phyloP scores from a whole-genome alignment of 2,329 filamentous ascomycete genomes.

The Cercospora zeae-maydis region DNA sequence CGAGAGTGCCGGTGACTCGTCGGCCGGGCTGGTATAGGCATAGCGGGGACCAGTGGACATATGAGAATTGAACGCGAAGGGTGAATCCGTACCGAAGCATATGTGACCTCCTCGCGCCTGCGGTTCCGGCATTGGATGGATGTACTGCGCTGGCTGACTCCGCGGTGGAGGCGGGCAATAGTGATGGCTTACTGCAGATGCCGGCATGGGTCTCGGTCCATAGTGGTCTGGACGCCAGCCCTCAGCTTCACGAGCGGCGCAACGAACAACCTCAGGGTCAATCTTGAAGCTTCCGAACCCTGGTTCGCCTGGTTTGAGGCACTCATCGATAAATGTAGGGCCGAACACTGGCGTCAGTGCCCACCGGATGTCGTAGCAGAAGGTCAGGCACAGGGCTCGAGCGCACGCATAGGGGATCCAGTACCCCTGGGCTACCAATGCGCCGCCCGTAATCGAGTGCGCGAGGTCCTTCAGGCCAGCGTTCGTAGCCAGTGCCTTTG shows the following conservation, averaged over 20 bases:
- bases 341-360: slow-evolving; percentile 91
- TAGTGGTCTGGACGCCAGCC: slow-evolving; percentile 31
- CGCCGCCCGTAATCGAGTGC: slow-evolving; percentile 90
- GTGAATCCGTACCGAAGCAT: slow-evolving; percentile 29
- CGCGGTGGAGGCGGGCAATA: slow-evolving; percentile 10
- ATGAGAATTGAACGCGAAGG: slow-evolving; percentile 25
- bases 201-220: neutral
- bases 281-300: slow-evolving; percentile 51
- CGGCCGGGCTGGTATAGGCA: slow-evolving; percentile 10
- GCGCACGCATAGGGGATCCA: slow-evolving; percentile 94
- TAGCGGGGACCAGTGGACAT: slow-evolving; percentile 7
- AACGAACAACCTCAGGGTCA: slow-evolving; percentile 38
- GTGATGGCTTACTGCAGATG: slow-evolving; percentile 4
- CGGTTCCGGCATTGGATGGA: neutral
- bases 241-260: slow-evolving; percentile 38
- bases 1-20: slow-evolving; percentile 29
- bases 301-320: slow-evolving; percentile 60
- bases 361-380: slow-evolving; percentile 79
- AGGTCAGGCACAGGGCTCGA: slow-evolving; percentile 80
- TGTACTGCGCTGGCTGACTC: slow-evolving; percentile 1
- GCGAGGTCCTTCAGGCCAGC: slow-evolving; percentile 82
- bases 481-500: slow-evolving; percentile 68
- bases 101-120: slow-evolving; percentile 13
- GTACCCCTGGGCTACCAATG: slow-evolving; percentile 89
- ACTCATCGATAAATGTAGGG: slow-evolving; percentile 69